Evolutionary conservation across 2,329 filamentous ascomycete genomes (phyloP), one percentile per base, ranked within the genome.

Genomic region (Corinectria fuckeliana): DNA sequence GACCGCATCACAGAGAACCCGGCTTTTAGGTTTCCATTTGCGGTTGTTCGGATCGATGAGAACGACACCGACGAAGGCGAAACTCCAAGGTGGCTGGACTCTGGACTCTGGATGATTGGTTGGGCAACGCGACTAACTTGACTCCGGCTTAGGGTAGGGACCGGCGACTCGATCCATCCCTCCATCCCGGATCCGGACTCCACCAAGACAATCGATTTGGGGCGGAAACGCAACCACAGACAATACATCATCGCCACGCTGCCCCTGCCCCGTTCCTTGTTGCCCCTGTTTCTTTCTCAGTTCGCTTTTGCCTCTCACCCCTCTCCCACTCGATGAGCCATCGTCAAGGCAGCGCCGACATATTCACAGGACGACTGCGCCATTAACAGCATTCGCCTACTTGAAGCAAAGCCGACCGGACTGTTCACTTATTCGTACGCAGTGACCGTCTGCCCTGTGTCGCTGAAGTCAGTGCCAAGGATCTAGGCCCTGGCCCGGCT

Each of bases 141-240:
- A 62, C 66, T 70, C 65, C 54, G 63, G 61, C 61, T 62, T 65
- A 62, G 62, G 58, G 63, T 61, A 62, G 57, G 54, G 49, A 49
- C 48, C 54, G 64, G 58, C 66, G 58, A 69, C 63, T 68, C 63
- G 63, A 70, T 69, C 63, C 65, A 67, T 69, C 61, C 66, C 67
- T 66, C 67, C 69, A 66, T 66, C 69, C 69, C 73, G 72, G 71
- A 75, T 75, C 72, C 72, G 72, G 73, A 72, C 69, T 70, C 73
- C 72, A 72, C 72, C 65, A 62, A 55, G 60, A 64, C 65, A 65
- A 65, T 69, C 69, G 67, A 70, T 68, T 69, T 69, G 69, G 68
- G 69, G 69, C 68, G 65, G 63, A 65, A 70, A 68, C 71, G 68
- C 64, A 69, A 72, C 70, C 69, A 70, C 61, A 72, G 65, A 69